phyloP scores from a whole-genome alignment of 495 filamentous ascomycete genomes.

The Acidomyces sp. region DNA sequence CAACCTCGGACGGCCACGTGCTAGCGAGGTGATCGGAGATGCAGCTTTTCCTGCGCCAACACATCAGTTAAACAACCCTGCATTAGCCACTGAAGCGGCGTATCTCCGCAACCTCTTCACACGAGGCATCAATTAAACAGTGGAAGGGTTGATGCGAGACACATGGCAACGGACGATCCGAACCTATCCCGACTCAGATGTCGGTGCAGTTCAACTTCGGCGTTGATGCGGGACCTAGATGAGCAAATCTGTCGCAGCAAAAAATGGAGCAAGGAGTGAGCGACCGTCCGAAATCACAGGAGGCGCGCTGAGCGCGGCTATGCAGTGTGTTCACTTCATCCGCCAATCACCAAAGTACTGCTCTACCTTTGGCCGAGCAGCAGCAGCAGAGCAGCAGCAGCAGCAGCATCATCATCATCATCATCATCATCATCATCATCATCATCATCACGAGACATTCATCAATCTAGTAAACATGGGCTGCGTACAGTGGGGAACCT shows the following conservation, averaged over 20 bases:
- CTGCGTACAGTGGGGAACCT: neutral
- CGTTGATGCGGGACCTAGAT: neutral
- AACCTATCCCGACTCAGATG: neutral
- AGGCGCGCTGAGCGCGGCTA: neutral
- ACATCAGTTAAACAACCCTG: no score
- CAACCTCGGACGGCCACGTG: no score
- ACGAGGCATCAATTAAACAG: no score
- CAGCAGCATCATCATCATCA: neutral
- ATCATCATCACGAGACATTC: neutral
- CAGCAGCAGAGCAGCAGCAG: neutral
- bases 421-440: neutral
- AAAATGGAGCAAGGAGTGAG: neutral
- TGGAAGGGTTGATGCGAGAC: neutral
- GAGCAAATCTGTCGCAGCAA: neutral
- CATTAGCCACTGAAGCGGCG: no score
- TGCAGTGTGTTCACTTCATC: neutral
- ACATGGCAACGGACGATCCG: neutral
- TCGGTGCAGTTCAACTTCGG: neutral
- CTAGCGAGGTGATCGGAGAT: no score
- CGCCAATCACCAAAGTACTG: neutral
- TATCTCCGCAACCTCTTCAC: no score
- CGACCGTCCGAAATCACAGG: neutral
- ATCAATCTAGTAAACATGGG: neutral
- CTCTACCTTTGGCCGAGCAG: no score
- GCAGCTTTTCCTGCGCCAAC: no score